Conservation (phyloP, 2,329 filamentous ascomycete genomes). For the Xylariaceae sp. region DNA sequence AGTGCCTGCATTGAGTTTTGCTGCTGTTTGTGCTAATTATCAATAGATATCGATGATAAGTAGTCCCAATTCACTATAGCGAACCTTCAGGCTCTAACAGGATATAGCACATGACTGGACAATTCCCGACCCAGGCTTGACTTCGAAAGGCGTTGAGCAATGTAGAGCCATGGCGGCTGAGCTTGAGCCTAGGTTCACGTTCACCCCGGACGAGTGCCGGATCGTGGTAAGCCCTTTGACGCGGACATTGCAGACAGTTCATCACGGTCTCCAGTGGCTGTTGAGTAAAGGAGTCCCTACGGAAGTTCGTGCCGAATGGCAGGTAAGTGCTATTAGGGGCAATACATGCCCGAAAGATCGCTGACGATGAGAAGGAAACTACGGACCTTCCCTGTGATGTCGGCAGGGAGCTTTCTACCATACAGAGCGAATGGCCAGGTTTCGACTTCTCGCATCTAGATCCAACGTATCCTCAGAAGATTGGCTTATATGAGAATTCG, state of each 20-base stretch:
- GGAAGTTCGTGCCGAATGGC: constrained; percentile 39
- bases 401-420: constrained; percentile 26
- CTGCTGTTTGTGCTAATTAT: constrained; percentile 12
- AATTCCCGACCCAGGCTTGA: constrained; percentile 35
- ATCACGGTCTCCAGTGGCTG: constrained; percentile 36
- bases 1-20: constrained; percentile 15
- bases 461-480: constrained; percentile 38
- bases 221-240: constrained; percentile 38
- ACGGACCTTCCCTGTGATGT: constrained; percentile 38
- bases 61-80: constrained; percentile 10
- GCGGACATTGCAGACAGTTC: constrained; percentile 36
- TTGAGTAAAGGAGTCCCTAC: constrained; percentile 31
- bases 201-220: constrained; percentile 28
- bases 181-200: constrained; percentile 29
- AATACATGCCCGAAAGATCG: background rate
- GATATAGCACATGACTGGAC: constrained; percentile 34
- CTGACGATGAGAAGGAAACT: constrained; percentile 32
- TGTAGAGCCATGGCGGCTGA: constrained; percentile 31
- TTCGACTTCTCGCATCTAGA: constrained; percentile 38
- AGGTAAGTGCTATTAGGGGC: constrained; percentile 27
- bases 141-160: constrained; percentile 34
- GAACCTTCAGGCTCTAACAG: constrained; percentile 26
- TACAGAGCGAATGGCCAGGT: constrained; percentile 35
- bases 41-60: constrained; percentile 37
- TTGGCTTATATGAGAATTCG: constrained; percentile 34